A percentile compares a stretch with the other conserved stretches of the same genome.
Evolutionary conservation across 1,284 basidiomycete species (phyloP).

Genomic region (Sanghuangporus baumii): DNA sequence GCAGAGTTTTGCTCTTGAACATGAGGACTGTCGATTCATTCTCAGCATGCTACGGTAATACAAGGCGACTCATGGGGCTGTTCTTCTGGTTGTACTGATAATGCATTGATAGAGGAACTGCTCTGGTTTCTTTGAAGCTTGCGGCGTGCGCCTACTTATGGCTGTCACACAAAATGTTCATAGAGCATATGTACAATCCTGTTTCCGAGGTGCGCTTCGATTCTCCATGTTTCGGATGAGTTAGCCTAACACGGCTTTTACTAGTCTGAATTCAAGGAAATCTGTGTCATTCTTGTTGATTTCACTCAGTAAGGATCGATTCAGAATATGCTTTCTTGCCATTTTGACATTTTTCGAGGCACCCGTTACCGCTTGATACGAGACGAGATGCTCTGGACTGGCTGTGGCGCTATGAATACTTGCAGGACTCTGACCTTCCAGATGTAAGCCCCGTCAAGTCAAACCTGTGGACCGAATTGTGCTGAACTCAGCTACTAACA

Average conservation of each 20-base stretch:
- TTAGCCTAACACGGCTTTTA: neutral
- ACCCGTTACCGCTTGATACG: neutral
- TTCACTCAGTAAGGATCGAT: neutral
- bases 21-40: conserved; percentile 13
- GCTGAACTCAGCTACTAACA: neutral
- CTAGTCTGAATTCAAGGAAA: conserved; percentile 2
- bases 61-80: neutral
- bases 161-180: conserved; percentile 4
- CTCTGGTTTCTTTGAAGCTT: conserved; percentile 10
- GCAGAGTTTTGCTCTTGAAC: conserved; percentile 4
- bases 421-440: neutral
- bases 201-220: neutral
- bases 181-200: neutral
- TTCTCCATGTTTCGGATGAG: neutral
- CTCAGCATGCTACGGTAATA: neutral
- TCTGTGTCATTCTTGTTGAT: conserved; percentile 1
- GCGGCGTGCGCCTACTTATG: conserved; percentile 6
- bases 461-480: neutral
- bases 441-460: neutral
- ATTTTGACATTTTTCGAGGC: neutral
- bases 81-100: neutral
- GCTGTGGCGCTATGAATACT: conserved; percentile 10
- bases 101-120: neutral
- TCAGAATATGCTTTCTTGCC: neutral
- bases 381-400: conserved; percentile 8